A percentile compares a stretch with the other conserved stretches of the same genome.
Conservation (phyloP, 805 yeast species). For the Myxozyma mucilagina region DNA sequence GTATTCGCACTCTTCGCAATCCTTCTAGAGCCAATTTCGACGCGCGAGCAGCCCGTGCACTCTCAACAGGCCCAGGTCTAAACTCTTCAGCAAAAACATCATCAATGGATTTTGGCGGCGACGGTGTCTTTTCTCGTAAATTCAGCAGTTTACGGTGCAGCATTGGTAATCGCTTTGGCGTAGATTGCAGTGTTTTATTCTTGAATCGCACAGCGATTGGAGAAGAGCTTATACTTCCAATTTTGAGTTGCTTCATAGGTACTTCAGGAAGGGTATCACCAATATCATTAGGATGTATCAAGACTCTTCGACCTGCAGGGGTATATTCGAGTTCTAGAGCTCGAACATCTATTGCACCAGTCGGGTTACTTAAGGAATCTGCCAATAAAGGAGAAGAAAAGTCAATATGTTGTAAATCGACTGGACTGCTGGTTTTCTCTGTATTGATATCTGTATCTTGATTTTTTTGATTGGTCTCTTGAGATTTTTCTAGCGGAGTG, state of each 20-base stretch:
- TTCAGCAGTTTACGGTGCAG: not conserved
- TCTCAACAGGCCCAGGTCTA: not conserved
- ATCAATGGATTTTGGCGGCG: not conserved
- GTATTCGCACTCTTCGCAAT: not conserved
- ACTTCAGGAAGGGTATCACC: not conserved
- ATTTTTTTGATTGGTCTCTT: not conserved
- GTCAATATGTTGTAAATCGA: not conserved
- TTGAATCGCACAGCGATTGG: not conserved
- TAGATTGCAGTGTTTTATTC: not conserved
- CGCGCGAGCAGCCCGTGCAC: not conserved
- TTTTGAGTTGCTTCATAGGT: not conserved
- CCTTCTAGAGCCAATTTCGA: not conserved
- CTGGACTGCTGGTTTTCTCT: constrained; percentile 2
- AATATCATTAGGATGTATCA: not conserved
- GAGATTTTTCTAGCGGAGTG: not conserved
- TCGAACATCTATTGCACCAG: not conserved
- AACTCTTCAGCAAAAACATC: constrained; percentile 1
- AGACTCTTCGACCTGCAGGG: not conserved
- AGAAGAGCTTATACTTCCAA: no score
- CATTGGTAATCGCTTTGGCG: not conserved
- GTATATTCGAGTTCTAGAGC: not conserved
- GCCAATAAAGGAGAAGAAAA: constrained; percentile 4
- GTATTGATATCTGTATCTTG: no score
- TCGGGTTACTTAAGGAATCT: not conserved
- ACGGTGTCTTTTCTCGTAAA: not conserved